Conservation (phyloP, 805 yeast genomes). For the Starmerella vitae region DNA sequence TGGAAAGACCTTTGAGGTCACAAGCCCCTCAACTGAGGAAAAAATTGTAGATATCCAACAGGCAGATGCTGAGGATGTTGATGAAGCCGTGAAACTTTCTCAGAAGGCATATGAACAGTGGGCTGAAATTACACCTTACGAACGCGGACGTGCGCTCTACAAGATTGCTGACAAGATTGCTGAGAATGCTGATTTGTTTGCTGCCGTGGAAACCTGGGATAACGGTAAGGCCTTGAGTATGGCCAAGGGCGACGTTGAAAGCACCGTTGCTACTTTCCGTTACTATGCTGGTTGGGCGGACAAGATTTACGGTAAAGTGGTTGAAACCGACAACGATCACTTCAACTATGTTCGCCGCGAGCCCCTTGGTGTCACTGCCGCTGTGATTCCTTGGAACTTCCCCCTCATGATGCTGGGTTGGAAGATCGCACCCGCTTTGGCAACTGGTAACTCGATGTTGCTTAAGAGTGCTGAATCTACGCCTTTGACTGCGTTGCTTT, state of each 20-base stretch:
- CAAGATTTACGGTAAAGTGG: slow-evolving; percentile 46
- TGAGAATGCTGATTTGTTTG: slow-evolving; percentile 54
- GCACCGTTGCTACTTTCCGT: slow-evolving; percentile 42
- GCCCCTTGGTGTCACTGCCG: slow-evolving; percentile 54
- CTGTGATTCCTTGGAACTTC: slow-evolving; percentile 62
- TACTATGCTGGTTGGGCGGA: slow-evolving; percentile 70
- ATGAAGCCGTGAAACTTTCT: slow-evolving; percentile 78
- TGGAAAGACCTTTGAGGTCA: slow-evolving; percentile 46
- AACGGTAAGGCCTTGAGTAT: slow-evolving; percentile 59
- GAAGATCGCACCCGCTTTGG: slow-evolving; percentile 74
- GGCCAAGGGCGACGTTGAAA: slow-evolving; percentile 40
- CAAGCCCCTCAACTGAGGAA: slow-evolving; percentile 66
- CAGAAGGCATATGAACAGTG: slow-evolving; percentile 58
- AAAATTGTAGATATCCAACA: slow-evolving; percentile 56
- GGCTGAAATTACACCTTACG: slow-evolving; percentile 54
- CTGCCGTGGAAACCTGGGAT: slow-evolving; percentile 74
- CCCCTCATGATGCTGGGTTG: slow-evolving; percentile 62
- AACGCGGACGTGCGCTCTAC: slow-evolving; percentile 48
- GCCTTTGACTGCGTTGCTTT: slow-evolving; percentile 52
- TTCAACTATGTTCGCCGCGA: slow-evolving; percentile 59
- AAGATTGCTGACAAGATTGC: slow-evolving; percentile 73
- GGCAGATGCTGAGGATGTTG: slow-evolving; percentile 68
- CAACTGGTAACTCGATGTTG: slow-evolving; percentile 62
- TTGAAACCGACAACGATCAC: slow-evolving; percentile 45
- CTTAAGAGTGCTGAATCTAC: slow-evolving; percentile 66